These are phyloP conservation scores for Phialocephala sp. DNA, from an alignment of 2,329 filamentous ascomycete genomes.

Conservation along the genomic window DNA sequence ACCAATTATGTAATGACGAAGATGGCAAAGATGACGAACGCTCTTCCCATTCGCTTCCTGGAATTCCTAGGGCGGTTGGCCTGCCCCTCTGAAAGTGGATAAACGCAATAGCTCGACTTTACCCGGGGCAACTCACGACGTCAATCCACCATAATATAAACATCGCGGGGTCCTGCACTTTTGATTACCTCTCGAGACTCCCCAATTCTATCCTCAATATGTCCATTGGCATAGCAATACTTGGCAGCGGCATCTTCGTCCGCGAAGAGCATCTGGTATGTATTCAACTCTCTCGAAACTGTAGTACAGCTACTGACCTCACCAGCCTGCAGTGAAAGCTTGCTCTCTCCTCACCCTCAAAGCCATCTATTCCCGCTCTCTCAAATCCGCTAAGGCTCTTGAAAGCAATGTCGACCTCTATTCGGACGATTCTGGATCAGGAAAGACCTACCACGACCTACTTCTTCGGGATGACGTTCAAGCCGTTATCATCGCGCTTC, in stretches of 20 bases:
- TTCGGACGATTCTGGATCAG: constrained; percentile 41
- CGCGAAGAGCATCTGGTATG: constrained; percentile 61
- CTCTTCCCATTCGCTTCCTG: background rate
- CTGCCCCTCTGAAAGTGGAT: background rate
- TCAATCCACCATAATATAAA: constrained; percentile 1
- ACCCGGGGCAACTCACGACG: background rate
- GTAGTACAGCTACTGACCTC: constrained; percentile 23
- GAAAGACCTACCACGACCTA: constrained; percentile 50
- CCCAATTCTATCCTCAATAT: constrained; percentile 31
- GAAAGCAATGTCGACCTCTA: constrained; percentile 49
- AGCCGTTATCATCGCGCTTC: constrained; percentile 50
- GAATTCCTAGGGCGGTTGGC: background rate
- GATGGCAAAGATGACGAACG: background rate
- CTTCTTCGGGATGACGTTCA: constrained; percentile 42
- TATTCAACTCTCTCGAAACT: constrained; percentile 8
- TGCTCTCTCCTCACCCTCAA: constrained; percentile 59
- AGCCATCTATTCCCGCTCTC: constrained; percentile 44
- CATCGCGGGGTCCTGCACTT: background rate
- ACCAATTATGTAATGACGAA: constrained; percentile 5
- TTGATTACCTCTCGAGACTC: background rate
- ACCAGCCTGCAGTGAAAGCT: constrained; percentile 62
- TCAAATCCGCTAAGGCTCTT: constrained; percentile 41
- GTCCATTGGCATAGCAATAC: constrained; percentile 61
- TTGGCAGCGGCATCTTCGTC: constrained; percentile 68
- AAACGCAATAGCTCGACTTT: constrained; percentile 5